Evolutionary conservation across 2,329 filamentous ascomycete genomes (phyloP).

Genomic region (Lasiodiplodia gonubiensis): DNA sequence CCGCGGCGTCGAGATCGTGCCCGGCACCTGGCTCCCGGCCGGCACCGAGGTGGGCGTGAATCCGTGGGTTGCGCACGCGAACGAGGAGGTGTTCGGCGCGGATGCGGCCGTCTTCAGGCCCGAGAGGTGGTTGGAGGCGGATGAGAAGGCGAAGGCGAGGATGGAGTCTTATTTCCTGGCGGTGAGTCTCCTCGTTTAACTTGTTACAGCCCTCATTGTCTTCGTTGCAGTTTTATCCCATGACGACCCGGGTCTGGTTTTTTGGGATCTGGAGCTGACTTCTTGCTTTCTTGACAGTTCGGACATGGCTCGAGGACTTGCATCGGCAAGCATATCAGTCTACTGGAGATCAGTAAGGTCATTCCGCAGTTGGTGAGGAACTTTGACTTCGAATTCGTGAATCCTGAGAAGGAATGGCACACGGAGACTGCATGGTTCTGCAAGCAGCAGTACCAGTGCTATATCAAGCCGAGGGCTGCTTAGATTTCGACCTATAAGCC

Average conservation of each 20-base stretch:
- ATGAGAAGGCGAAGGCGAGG: not conserved
- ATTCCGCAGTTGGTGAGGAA: constrained; percentile 31
- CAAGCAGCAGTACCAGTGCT: constrained; percentile 11
- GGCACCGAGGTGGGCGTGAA: constrained; percentile 43
- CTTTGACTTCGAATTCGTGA: constrained; percentile 29
- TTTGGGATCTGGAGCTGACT: not conserved
- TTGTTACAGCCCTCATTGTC: not conserved
- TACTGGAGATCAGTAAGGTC: constrained; percentile 31
- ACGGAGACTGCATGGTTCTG: constrained; percentile 25
- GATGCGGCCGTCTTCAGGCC: constrained; percentile 27
- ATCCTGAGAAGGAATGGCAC: constrained; percentile 4
- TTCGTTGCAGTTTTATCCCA: too few relatives aligned
- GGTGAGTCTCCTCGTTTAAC: too few relatives aligned
- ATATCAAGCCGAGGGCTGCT: not conserved
- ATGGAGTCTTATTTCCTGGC: constrained; percentile 14
- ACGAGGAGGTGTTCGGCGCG: constrained; percentile 20
- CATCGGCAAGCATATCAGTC: constrained; percentile 31
- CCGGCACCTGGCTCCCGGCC: constrained; percentile 31
- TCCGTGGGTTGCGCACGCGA: constrained; percentile 36
- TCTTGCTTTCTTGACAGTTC: constrained; percentile 27
- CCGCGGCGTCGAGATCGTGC: constrained; percentile 34
- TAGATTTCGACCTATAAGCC: not conserved
- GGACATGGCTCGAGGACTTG: constrained; percentile 31
- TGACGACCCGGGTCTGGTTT: too few relatives aligned
- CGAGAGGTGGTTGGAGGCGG: constrained; percentile 29